Conservation (phyloP, 2,329 filamentous ascomycete genomes). For the Pseudogymnoascus sp. region DNA sequence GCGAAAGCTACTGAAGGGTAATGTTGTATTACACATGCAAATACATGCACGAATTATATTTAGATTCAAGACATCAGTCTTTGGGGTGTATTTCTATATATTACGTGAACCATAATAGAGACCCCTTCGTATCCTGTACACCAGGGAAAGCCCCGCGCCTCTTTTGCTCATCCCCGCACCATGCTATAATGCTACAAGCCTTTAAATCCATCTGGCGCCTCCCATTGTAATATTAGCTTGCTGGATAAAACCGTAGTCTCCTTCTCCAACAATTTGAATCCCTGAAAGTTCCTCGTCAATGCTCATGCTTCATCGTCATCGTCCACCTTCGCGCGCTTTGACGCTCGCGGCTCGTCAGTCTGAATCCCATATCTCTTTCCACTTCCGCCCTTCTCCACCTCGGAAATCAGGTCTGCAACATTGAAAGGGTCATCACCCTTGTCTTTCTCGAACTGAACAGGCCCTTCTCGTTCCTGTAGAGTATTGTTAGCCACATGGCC, state of each 20-base stretch:
- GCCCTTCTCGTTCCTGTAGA: slow-evolving; percentile 67
- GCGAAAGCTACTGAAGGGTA: not conserved
- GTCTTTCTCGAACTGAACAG: slow-evolving; percentile 95
- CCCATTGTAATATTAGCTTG: slow-evolving; percentile 1
- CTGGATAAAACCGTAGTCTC: not conserved
- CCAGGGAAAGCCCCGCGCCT: not conserved
- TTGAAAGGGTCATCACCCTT: slow-evolving; percentile 72
- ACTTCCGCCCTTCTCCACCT: slow-evolving; percentile 55
- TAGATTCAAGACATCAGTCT: not conserved
- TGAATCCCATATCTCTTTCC: slow-evolving; percentile 74
- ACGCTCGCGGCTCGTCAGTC: slow-evolving; percentile 47
- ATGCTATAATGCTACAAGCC: slow-evolving; percentile 7
- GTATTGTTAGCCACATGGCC: not conserved
- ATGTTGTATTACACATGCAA: not conserved
- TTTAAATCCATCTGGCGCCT: not conserved
- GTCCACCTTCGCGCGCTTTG: slow-evolving; percentile 72
- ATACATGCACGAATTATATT: slow-evolving; percentile 5
- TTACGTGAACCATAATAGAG: not conserved
- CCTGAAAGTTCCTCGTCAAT: not conserved
- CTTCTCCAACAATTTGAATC: not conserved
- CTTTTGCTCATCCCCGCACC: not conserved
- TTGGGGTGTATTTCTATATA: not conserved
- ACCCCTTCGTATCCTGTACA: not conserved
- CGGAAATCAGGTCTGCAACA: slow-evolving; percentile 85
- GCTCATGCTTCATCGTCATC: slow-evolving; percentile 53